Evolutionary conservation across 768 basidiomycete species (phyloP).

Genomic region (Phylloporus sp.): DNA sequence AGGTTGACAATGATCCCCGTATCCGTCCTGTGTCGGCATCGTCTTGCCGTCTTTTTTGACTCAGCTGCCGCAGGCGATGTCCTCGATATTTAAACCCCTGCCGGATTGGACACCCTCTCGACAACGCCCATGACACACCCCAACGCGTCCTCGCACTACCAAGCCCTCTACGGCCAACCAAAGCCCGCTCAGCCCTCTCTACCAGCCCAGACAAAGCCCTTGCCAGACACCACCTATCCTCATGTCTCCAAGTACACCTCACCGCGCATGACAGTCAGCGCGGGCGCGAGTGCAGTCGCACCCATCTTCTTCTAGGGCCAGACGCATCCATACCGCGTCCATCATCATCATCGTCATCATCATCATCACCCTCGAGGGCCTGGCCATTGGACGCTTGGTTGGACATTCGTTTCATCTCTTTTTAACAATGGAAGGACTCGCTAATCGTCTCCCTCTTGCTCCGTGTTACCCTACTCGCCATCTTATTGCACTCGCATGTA

Average conservation of each 20-base stretch:
- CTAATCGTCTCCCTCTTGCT: constrained; percentile 3
- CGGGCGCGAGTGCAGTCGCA: constrained; percentile 47
- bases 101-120: constrained; percentile 6
- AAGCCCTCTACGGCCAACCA: constrained; percentile 14
- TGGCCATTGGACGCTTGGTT: constrained; percentile 1
- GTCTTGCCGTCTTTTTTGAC: constrained; percentile 4
- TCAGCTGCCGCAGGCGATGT: constrained; percentile 24
- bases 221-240: constrained; percentile 20
- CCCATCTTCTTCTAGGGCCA: constrained; percentile 55
- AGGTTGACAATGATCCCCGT: constrained; percentile 14
- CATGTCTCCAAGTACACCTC: constrained; percentile 25
- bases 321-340: background rate
- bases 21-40: constrained; percentile 27
- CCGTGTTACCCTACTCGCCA: background rate
- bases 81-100: constrained; percentile 27
- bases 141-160: constrained; percentile 13
- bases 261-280: constrained; percentile 40
- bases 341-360: background rate
- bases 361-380: constrained; percentile 1
- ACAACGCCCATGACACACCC: constrained; percentile 28
- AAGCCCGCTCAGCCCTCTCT: constrained; percentile 18
- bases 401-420: constrained; percentile 17
- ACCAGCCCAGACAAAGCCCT: constrained; percentile 18
- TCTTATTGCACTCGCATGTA: constrained; percentile 15
- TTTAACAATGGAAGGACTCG: constrained; percentile 18